Conservation (phyloP, 2,329 filamentous ascomycete genomes). For the Zymoseptoria ardabiliae region DNA sequence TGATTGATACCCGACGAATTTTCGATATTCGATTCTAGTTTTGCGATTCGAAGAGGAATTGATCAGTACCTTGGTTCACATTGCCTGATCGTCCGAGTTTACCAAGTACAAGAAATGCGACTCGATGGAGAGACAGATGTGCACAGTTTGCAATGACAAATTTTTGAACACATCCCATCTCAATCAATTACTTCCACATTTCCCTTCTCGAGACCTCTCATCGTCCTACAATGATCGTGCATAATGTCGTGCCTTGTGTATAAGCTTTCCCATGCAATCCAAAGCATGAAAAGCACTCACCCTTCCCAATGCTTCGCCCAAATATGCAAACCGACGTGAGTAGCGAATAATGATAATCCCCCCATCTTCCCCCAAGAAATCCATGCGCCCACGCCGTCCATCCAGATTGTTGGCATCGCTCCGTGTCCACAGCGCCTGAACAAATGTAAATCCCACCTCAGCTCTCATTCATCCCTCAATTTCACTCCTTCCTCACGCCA, state of each 20-base stretch:
- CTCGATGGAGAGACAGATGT: too few relatives aligned
- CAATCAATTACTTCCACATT: background rate
- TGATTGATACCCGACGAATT: slow-evolving; percentile 2
- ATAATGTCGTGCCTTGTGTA: background rate
- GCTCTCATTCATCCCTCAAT: too few relatives aligned
- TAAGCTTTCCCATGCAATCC: background rate
- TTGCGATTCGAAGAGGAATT: background rate
- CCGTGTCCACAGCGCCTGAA: too few relatives aligned
- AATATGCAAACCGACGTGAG: background rate
- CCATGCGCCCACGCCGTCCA: background rate
- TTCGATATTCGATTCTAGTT: background rate
- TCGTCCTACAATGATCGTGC: background rate
- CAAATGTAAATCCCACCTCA: too few relatives aligned
- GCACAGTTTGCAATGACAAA: too few relatives aligned
- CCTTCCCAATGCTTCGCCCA: background rate
- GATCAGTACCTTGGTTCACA: too few relatives aligned
- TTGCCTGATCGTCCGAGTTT: too few relatives aligned
- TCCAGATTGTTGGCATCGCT: too few relatives aligned
- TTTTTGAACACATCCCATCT: too few relatives aligned
- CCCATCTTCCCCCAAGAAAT: background rate
- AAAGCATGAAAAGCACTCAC: background rate
- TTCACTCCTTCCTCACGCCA: background rate
- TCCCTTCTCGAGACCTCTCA: background rate
- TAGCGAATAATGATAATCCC: background rate
- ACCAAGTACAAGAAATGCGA: too few relatives aligned